These are phyloP conservation scores for Dioscorea cayenensis DNA, from an alignment of 116 monocot genomes.

Conservation along the genomic window DNA sequence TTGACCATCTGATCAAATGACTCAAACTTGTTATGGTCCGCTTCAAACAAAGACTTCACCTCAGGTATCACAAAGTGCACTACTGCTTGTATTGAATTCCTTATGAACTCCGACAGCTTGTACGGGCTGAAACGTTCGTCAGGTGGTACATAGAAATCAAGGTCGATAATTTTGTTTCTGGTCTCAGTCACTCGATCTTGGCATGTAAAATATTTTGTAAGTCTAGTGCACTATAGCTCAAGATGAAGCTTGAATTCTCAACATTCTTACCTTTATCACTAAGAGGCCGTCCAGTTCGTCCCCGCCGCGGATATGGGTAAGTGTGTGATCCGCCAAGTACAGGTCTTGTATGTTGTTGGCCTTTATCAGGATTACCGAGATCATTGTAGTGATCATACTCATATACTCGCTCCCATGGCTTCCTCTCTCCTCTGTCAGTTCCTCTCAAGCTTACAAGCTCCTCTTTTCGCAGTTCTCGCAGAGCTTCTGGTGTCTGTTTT, in stretches of 20 bases:
- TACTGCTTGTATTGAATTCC: slow-evolving; percentile 38
- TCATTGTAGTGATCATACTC: slow-evolving; percentile 83
- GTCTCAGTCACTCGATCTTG: slow-evolving; percentile 49
- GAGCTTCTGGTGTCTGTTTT: slow-evolving; percentile 43
- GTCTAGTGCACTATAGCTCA: not conserved
- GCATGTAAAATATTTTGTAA: not conserved
- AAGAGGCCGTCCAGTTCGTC: slow-evolving; percentile 56
- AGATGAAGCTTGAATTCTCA: not conserved
- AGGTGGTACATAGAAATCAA: slow-evolving; percentile 79
- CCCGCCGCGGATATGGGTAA: slow-evolving; percentile 70
- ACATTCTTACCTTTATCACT: slow-evolving; percentile 18
- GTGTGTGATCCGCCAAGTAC: slow-evolving; percentile 60
- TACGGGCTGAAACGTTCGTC: slow-evolving; percentile 81
- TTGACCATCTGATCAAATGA: slow-evolving; percentile 47
- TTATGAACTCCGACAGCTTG: slow-evolving; percentile 73
- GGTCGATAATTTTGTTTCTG: slow-evolving; percentile 30
- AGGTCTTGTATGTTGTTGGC: slow-evolving; percentile 36
- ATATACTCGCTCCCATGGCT: slow-evolving; percentile 66
- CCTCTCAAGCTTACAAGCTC: slow-evolving; percentile 69
- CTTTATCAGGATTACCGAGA: slow-evolving; percentile 64
- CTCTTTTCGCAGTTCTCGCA: slow-evolving; percentile 45
- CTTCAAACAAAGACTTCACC: slow-evolving; percentile 34
- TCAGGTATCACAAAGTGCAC: slow-evolving; percentile 59
- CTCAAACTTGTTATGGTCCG: slow-evolving; percentile 30
- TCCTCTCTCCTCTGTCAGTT: slow-evolving; percentile 45